Evolutionary conservation across 1,284 basidiomycete species (phyloP), one percentile per base, ranked within the genome.

Genomic region (Leccinum pseudoinsigne): DNA sequence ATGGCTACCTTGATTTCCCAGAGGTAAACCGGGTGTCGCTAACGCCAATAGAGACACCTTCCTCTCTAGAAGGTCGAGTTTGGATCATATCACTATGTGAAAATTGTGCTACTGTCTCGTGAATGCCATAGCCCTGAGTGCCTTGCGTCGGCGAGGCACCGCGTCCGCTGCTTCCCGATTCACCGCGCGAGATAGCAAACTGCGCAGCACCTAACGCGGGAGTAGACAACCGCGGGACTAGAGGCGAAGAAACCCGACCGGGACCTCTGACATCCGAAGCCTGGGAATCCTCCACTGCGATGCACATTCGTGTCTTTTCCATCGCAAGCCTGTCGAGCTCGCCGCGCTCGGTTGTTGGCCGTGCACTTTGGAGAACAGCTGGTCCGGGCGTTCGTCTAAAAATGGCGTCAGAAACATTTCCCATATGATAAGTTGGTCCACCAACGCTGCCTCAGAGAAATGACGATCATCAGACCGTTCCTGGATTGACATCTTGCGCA

Each of bases 361-460:
- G 55, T 31, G 14, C n/a, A 5, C 28, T 50, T 7, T 21, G 23
- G 14, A 53, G 12, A 4, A 55, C 11, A 23, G 47, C 31, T 26
- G 59, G 12, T 28, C 18, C 2, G 9, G 14, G 5, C 16, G 26
- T 51, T 31, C n/a, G 60, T 23, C 69, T 70, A 45, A 31, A 58
- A 4, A 3, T 16, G n/a, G 34, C 11, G 9, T 73, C 51, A 68
- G 34, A 58, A 31, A 34, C 4, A 2, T 34, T 3, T 45, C 12
- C 21, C 28, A 6, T 1, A 26, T 3, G 12, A 40, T 16, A 47
- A 59, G 9, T 26, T 7, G 18, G 50, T 12, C 38, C 11, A 70
- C 70, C 1, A 23, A 73, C 67, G n/a, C 34, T 6, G 23, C n/a
- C 23, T 58, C 34, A 28, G 60, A 47, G 36, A 11, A 16, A 47